phyloP scores from a whole-genome alignment of 2,329 filamentous ascomycete genomes.

The Pestalotiopsis sp. region DNA sequence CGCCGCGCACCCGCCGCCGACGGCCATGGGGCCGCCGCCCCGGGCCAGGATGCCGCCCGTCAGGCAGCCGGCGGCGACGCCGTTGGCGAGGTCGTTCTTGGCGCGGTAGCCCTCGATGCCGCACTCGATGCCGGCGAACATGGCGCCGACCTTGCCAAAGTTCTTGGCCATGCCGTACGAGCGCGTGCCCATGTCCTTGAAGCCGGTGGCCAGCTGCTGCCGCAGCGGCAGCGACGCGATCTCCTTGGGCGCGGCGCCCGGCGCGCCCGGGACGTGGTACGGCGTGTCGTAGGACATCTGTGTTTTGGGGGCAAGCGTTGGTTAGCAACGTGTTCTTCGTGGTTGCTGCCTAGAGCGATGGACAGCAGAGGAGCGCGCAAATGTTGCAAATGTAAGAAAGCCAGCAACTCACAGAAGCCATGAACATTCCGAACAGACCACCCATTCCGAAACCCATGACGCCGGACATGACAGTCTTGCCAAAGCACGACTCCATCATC shows the following conservation, averaged over 20 bases:
- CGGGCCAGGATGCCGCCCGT: constrained; percentile 88
- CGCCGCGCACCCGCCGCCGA: constrained; percentile 83
- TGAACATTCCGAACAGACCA: constrained; percentile 94
- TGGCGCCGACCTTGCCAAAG: constrained; percentile 89
- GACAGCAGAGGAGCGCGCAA: background rate
- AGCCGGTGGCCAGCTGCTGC: constrained; percentile 81
- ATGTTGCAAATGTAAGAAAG: background rate
- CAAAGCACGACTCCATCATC: constrained; percentile 89
- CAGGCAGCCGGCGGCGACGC: constrained; percentile 83
- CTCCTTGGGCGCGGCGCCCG: constrained; percentile 35
- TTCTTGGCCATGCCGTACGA: constrained; percentile 87
- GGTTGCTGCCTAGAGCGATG: background rate
- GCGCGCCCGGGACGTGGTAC: constrained; percentile 55
- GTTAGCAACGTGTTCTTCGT: constrained; percentile 1
- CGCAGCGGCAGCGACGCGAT: constrained; percentile 72
- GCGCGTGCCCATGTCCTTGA: constrained; percentile 91
- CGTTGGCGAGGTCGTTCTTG: constrained; percentile 92
- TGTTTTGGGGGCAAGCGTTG: background rate
- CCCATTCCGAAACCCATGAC: constrained; percentile 94
- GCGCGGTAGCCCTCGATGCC: constrained; percentile 90
- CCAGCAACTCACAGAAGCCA: constrained; percentile 77
- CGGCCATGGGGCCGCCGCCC: constrained; percentile 86
- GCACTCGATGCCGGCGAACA: constrained; percentile 94
- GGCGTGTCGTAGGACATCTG: constrained; percentile 99
- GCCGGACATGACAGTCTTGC: constrained; percentile 87